Evolutionary conservation across 345 rosid species (phyloP), one percentile per base, ranked within the genome.

Genomic region (Erucastrum elatum): DNA sequence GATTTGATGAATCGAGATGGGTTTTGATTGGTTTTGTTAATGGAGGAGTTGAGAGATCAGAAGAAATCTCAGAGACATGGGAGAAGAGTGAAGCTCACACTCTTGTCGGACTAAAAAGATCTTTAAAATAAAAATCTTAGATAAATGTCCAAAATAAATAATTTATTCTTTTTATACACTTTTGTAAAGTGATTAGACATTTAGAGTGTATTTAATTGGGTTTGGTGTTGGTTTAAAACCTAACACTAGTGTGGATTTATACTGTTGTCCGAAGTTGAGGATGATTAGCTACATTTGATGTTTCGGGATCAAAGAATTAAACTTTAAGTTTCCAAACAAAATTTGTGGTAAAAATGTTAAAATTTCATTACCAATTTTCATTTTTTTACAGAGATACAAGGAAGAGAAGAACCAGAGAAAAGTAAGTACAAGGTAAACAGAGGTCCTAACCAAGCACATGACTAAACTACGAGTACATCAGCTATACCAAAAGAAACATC

Each of bases 61-160:
- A 80, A 15, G 72, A 31, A 39, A 68, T 74, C 53, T 58, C n/a
- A n/a, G 8, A 62, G 78, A 64, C 82, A 80, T 80, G 75, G 60
- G 75, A 62, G 30, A 72, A 41, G 83, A 80, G 83, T 75, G 83
- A 80, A 80, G 76, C 83, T 69, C 71, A 80, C 75, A 80, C 79
- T 11, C 71, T 75, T 75, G 75, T 75, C 71, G 79, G 79, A 80
- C 71, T 64, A 67, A 10, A 73, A 66, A 60, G 68, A 53, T 49
- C 55, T 30, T 25, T 70, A 31, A 44, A 46, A 61, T 12, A n/a
- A 60, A 61, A 39, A 75, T 71, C 37, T 49, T n/a, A 13, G 62
- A 30, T n/a, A 26, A 59, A 33, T 60, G 49, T 68, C 62, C 33
- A 30, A 41, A 27, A 3, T 46, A 72, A 53, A 41, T 2, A 29